A percentile compares a stretch with the other conserved stretches of the same genome.
phyloP scores from a whole-genome alignment of 2,329 filamentous ascomycete species.

The Ambrosiella beaveri region DNA sequence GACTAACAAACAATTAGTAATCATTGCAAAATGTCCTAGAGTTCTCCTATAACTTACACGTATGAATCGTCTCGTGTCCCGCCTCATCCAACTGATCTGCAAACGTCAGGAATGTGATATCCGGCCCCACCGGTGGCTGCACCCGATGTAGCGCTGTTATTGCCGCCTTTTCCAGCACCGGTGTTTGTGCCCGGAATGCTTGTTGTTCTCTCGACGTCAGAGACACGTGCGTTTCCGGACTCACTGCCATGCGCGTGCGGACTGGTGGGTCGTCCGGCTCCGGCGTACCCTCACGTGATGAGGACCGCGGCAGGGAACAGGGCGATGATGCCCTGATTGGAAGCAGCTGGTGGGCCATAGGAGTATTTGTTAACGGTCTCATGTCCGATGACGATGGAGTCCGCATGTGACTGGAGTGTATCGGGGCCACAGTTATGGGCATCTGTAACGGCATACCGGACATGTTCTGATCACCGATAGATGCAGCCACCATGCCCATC shows the following conservation, averaged over 20 bases:
- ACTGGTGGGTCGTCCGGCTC: conserved; percentile 3
- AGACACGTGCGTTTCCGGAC: not conserved
- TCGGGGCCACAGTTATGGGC: no score
- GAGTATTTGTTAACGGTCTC: not conserved
- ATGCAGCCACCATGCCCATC: no score
- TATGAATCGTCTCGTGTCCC: conserved; percentile 9
- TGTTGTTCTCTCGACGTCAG: conserved; percentile 6
- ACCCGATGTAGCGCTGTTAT: not conserved
- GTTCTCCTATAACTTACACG: conserved; percentile 1
- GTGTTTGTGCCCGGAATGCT: conserved; percentile 6
- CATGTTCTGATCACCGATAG: no score
- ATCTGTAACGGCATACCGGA: no score
- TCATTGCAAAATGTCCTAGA: not conserved
- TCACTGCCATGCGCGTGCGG: conserved; percentile 7
- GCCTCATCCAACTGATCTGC: conserved; percentile 1
- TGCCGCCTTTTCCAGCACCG: conserved; percentile 5
- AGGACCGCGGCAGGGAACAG: not conserved
- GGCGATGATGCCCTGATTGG: not conserved
- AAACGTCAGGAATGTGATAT: conserved; percentile 5
- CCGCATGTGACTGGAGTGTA: no score
- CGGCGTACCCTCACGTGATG: not conserved
- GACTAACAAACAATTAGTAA: conserved; percentile 3
- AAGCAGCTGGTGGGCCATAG: not conserved
- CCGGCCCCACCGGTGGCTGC: conserved; percentile 2
- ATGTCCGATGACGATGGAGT: no score